Evolutionary conservation across 306 rosid species (phyloP), one percentile per base, ranked within the genome.

Genomic region (Cotoneaster glaucophyllus): DNA sequence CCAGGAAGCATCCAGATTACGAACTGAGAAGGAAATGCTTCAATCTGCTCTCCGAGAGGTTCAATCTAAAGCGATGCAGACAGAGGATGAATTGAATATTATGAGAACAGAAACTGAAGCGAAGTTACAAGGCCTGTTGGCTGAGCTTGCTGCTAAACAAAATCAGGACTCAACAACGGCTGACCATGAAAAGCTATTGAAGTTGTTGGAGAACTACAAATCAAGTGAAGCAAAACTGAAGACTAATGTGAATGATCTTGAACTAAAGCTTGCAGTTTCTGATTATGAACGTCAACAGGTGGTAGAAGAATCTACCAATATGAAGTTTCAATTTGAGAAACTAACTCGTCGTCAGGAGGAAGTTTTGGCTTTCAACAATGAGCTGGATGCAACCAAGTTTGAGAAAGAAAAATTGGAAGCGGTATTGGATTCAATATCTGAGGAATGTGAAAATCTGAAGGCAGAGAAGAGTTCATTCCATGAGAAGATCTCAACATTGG

Each of bases 381-480:
- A 71, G 70, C 81, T 84, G 43, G 78, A 71, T 70, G 74, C 63
- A 43, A 48, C 67, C 64, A 80, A 73, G 75, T 24, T 26, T 34
- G 87, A 77, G 82, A 84, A 57, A 63, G 80, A 77, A 56, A 80
- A 77, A 74, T 58, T 80, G 53, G 84, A 63, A 39, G 56, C 61
- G 18, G 52, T 37, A 11, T 10, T 83, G 50, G 37, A 50, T 59
- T 65, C 74, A 10, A 53, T 75, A 59, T 76, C 79, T 25, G 73
- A 69, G 54, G 84, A 84, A 53, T 77, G 83, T 67, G 78, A 67
- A 41, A 67, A 80, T 61, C 67, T 84, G 79, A 84, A 73, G 83
- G 70, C 69, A 25, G 84, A 84, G 77, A 84, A 80, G 65, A 77
- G 25, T 43, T 66, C 64, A 19, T 68, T 84, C 32, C 22, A 62